A percentile compares a stretch with the other conserved stretches of the same genome.
Evolutionary conservation across 2,329 filamentous ascomycete species (phyloP).

Genomic region (Aureobasidium sp.): DNA sequence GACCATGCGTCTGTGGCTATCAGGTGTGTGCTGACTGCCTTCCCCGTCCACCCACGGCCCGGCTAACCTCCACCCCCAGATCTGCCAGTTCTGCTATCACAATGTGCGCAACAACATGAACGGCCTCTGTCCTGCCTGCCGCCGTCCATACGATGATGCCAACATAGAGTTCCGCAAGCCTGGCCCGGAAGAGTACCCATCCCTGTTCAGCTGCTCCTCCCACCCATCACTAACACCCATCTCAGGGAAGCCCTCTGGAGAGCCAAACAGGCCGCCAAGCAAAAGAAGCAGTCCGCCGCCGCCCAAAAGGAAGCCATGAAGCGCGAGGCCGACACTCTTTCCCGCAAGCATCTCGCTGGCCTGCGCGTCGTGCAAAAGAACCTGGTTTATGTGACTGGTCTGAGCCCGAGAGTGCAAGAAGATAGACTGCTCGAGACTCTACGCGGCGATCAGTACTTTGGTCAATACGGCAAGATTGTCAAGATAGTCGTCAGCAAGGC

Average conservation of each 20-base stretch:
- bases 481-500: slow-evolving; percentile 98
- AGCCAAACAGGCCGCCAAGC: slow-evolving; percentile 68
- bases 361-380: slow-evolving; percentile 98
- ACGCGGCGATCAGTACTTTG: slow-evolving; percentile 87
- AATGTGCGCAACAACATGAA: slow-evolving; percentile 99
- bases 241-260: slow-evolving; percentile 45
- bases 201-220: background rate
- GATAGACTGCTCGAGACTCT: slow-evolving; percentile 86
- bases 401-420: slow-evolving; percentile 85
- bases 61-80: slow-evolving; percentile 43
- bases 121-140: slow-evolving; percentile 92
- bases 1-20: slow-evolving; percentile 94
- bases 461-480: slow-evolving; percentile 95
- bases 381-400: slow-evolving; percentile 91
- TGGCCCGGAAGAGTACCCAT: slow-evolving; percentile 84
- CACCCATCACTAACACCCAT: background rate
- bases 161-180: slow-evolving; percentile 96
- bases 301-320: slow-evolving; percentile 94
- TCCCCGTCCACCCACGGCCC: background rate
- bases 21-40: slow-evolving; percentile 54
- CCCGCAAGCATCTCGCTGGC: slow-evolving; percentile 89
- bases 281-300: slow-evolving; percentile 82
- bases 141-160: slow-evolving; percentile 90
- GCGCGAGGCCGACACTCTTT: slow-evolving; percentile 89
- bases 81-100: slow-evolving; percentile 99